Evolutionary conservation across 371 early-diverging fungal genomes (phyloP).

Genomic region (Rhizoclosmatium hyalinum): DNA sequence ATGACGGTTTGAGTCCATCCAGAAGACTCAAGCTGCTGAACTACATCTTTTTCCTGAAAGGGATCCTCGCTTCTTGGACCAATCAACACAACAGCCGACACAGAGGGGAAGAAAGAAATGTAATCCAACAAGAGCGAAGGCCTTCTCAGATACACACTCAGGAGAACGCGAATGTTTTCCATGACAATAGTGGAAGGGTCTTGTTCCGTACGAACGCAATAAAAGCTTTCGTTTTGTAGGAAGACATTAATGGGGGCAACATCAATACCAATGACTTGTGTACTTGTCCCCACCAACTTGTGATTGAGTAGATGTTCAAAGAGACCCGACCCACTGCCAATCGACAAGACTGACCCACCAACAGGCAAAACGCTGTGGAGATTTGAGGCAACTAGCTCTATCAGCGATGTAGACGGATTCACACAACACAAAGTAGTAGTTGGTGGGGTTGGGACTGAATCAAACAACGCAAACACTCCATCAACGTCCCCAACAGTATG

Average conservation of each 20-base stretch:
- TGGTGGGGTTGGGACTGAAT: conserved; percentile 3
- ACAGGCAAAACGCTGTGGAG: background rate
- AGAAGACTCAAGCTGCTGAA: background rate
- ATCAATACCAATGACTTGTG: conserved; percentile 15
- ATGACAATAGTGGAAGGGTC: background rate
- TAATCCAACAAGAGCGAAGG: conserved; percentile 14
- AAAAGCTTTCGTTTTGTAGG: background rate
- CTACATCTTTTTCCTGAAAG: background rate
- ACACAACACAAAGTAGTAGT: conserved; percentile 22
- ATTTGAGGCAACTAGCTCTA: background rate
- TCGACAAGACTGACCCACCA: conserved; percentile 12
- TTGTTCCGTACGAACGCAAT: background rate
- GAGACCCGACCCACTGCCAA: conserved; percentile 25
- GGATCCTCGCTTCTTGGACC: conserved; percentile 32
- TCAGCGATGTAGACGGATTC: background rate
- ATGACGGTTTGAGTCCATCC: background rate
- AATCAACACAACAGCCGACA: conserved; percentile 1
- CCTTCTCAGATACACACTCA: conserved; percentile 19
- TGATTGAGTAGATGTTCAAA: conserved; percentile 20
- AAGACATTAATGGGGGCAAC: conserved; percentile 26
- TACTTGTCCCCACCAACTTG: background rate
- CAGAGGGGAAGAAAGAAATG: background rate
- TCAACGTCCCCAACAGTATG: background rate
- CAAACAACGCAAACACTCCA: background rate
- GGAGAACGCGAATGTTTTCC: background rate